Evolutionary conservation across 257 asterid species (phyloP), one percentile per base, ranked within the genome.

Genomic region (Nicotiana attenuata): DNA sequence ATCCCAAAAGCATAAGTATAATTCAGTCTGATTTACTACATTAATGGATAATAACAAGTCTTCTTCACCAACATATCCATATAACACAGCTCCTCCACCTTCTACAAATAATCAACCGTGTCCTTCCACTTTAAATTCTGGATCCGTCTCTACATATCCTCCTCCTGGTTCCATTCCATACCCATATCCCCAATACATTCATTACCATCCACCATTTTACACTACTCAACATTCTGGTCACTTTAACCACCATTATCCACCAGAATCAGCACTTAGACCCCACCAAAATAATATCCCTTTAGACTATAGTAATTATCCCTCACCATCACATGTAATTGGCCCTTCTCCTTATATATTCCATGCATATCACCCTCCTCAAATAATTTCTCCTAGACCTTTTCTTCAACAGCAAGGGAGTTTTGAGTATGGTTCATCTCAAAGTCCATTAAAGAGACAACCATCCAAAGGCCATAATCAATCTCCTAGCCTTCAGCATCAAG

Each of bases 51-150:
- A 89, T 81, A 82, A 90, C 28, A 83, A 47, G 79, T 47, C 2
- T 76, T 82, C 87, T 83, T 90, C 93, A 82, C 81, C 90, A 63
- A 84, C 90, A 86, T 90, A 86, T 87, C 94, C 93, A 41, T 88
- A 91, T 84, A 86, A 88, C 35, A 88, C 85, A 41, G 81, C 93
- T 83, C 84, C 80, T 60, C 65, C 85, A 61, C 87, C 92, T 5
- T 31, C 84, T 14, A 82, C 90, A 81, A 85, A 67, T 84, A 57
- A 73, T 16, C 89, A 69, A 73, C 82, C 85, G 68, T 89, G 88
- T 65, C 90, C 92, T 9, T 88, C 88, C 33, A 90, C 76, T 10
- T 33, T 73, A 38, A 53, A 35, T 41, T 60, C 77, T 61, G 68
- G 24, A 7, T 38, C 47, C 47, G 10, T 38, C 10, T 7, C 47